Base-by-base conservation (phyloP, 345 rosid species). In the Gossypium thurberi region DNA sequence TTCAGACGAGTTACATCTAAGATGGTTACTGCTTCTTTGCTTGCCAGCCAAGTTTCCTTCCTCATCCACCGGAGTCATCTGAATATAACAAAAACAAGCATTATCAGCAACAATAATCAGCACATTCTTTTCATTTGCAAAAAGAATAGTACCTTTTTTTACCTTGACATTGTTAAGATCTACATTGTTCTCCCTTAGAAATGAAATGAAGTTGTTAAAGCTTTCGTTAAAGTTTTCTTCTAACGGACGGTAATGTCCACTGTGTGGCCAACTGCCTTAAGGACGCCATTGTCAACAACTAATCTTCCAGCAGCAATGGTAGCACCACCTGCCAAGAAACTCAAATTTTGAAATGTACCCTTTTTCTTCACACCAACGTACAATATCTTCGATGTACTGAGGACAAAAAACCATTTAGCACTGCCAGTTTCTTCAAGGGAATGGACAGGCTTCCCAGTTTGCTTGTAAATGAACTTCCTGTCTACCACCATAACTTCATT, bases 181-280 rank as follows among this genome's bases (percentile, higher is more conserved):
- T 10, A 92, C 94, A 60, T 88, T 81, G 79, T 92, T 90, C 75
- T 88, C 97, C 71, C 75, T 23, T 10, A 94, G 87, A 78, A 87
- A 94, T 18, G 85, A 83, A 56, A 88, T 65, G 58, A 94, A 88
- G 56, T 28, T 5, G 1, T 28, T 28, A 28, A 28, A 28, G 5
- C 3, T 26, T 3, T 3, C 33, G 4, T 28, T 28, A 28, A 28
- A 28, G 33, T 25, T 25, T 25, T 25, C 26, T 25, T 25, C 26
- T 25, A 25, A 25, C 26, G 26, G 26, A 25, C 26, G 2, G 26
- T 25, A 25, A 25, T 25, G 26, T 25, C 26, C 26, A 25, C 98
- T 94, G 75, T 94, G 98, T 71, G 91, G 94, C 98, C 98, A 94
- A 94, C 96, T 56, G 96, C 93, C 91, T 87, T 85, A 48, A 89